Conservation (phyloP, 345 rosid species). For the Salix koriyanagi region DNA sequence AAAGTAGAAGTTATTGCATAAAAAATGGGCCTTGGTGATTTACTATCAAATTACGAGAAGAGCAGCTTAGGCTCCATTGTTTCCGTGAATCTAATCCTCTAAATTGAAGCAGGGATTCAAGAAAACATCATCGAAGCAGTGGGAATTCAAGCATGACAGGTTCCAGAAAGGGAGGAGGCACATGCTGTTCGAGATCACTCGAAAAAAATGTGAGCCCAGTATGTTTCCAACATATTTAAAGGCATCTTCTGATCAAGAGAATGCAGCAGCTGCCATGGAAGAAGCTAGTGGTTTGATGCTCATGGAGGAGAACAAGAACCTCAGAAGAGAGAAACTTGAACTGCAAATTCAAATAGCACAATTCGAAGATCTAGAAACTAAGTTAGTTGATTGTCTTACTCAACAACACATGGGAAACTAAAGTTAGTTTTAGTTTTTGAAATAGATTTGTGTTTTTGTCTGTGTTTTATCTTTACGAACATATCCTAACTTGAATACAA, state of each 20-base stretch:
- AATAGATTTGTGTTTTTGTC: neutral
- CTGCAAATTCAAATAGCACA: constrained; percentile 41
- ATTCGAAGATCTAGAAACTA: constrained; percentile 37
- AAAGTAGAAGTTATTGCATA: no score
- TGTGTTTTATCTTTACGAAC: no score
- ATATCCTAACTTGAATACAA: no score
- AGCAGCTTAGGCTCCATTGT: neutral
- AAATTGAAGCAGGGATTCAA: constrained; percentile 50
- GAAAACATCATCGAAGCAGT: constrained; percentile 46
- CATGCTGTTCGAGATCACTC: constrained; percentile 42
- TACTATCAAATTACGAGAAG: no score
- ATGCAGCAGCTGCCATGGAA: neutral
- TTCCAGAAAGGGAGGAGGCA: constrained; percentile 44
- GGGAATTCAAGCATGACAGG: constrained; percentile 64
- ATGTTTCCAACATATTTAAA: constrained; percentile 43
- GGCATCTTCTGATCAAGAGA: constrained; percentile 24
- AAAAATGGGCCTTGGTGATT: no score
- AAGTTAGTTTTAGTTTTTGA: no score
- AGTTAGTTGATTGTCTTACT: constrained; percentile 42
- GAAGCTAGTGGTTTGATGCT: constrained; percentile 5
- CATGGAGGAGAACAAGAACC: constrained; percentile 42
- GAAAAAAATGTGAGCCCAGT: constrained; percentile 47
- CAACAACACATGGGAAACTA: constrained; percentile 16
- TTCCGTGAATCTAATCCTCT: neutral
- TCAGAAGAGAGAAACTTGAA: constrained; percentile 40